phyloP scores from a whole-genome alignment of 345 rosid species.

The Firmiana major region DNA sequence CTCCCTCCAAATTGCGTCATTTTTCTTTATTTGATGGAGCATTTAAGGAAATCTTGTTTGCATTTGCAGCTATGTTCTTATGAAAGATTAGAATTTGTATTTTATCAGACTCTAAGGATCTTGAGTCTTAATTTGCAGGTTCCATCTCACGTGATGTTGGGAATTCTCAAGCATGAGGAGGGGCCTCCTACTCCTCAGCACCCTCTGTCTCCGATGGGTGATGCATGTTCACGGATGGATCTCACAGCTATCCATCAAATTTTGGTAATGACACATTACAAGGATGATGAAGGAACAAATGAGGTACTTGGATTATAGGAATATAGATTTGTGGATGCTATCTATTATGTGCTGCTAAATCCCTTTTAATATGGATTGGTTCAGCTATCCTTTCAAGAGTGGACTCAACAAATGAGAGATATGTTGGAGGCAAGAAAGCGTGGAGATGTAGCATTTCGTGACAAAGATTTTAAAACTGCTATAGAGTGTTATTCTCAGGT shows the following conservation, averaged over 20 bases:
- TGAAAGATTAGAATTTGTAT: neutral
- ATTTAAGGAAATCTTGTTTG: neutral
- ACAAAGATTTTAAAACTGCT: slow-evolving; percentile 61
- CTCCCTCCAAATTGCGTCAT: neutral
- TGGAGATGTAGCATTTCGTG: slow-evolving; percentile 78
- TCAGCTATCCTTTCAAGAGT: slow-evolving; percentile 90
- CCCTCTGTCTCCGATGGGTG: slow-evolving; percentile 67
- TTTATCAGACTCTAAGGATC: slow-evolving; percentile 10
- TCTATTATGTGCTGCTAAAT: slow-evolving; percentile 10
- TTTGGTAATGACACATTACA: slow-evolving; percentile 70
- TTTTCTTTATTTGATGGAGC: slow-evolving; percentile 6
- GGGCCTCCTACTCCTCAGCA: slow-evolving; percentile 58
- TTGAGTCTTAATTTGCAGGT: slow-evolving; percentile 35
- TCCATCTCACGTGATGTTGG: slow-evolving; percentile 73
- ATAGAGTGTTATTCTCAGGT: slow-evolving; percentile 86
- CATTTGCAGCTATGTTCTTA: neutral
- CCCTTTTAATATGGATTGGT: slow-evolving; percentile 9
- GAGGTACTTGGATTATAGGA: slow-evolving; percentile 45
- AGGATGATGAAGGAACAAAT: slow-evolving; percentile 80
- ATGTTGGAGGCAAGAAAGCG: slow-evolving; percentile 83
- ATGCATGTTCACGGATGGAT: slow-evolving; percentile 79
- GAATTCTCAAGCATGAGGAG: slow-evolving; percentile 67
- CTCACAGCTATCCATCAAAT: slow-evolving; percentile 84
- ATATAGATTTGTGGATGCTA: neutral
- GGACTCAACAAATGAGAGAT: slow-evolving; percentile 89